Base-by-base conservation (phyloP, 176 grass and related monocot species). In the Oryza glumipatula region DNA sequence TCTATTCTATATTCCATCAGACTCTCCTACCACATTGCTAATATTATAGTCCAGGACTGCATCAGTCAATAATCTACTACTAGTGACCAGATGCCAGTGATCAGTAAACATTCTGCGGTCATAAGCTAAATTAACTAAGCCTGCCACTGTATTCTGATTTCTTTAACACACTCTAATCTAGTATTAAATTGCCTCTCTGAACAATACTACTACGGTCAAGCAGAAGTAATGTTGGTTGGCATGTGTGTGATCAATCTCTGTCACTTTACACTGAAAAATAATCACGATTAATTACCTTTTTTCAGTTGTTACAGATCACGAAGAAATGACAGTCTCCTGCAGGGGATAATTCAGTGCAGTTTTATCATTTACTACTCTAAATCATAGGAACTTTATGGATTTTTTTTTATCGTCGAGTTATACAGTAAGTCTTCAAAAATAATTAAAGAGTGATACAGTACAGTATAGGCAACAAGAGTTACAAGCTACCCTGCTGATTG, bases 11-110 rank as follows among this genome's bases (percentile, higher is more conserved):
- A 30, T 8, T 22, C n/a, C 28, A 15, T 32, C 4, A 5, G 15
- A 32, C 30, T 33, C 65, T 60, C 70, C 15, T 67, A 64, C 81
- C 69, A 61, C 38, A 82, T 16, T 72, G 65, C 77, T 24, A 69
- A 74, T 64, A 28, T 64, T 66, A 38, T 82, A 48, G 65, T 19
- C 19, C 33, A 68, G 17, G 48, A 69, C 1, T 58, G 73, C 44
- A 65, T 77, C 73, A 72, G 2, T 28, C 15, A 24, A 19, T 61
- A 49, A 56, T 56, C 5, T 56, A 11, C 9, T 26, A 12, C 19
- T 26, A 9, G 21, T 76, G 65, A 0, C 15, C 28, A 72, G 30
- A 32, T 32, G 16, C 17, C 17, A 23, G 11, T 68, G n/a, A 65
- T 87, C 22, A 65, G 39, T 79, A 44, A 74, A 21, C 7, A 74